Evolutionary conservation across 2,329 filamentous ascomycete species (phyloP).

Genomic region (Colletotrichum aenigma): DNA sequence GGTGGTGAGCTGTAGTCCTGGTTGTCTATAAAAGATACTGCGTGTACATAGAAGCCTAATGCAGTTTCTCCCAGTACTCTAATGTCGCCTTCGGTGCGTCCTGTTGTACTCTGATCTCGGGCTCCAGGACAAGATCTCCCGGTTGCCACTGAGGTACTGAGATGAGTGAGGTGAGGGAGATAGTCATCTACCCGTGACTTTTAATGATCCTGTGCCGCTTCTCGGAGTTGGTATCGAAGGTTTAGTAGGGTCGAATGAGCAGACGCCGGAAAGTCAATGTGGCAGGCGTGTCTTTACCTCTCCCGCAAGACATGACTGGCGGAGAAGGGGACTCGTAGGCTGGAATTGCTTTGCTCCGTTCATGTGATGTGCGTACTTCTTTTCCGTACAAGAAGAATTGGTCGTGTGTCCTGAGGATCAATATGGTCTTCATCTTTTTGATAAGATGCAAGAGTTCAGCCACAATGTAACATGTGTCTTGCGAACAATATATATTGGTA

Average conservation of each 20-base stretch:
- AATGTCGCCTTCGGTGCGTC: too few relatives aligned
- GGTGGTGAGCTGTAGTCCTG: background rate
- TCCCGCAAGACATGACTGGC: fast-evolving
- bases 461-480: too few relatives aligned
- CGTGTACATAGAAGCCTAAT: background rate
- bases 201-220: background rate
- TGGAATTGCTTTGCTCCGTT: background rate
- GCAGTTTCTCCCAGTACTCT: too few relatives aligned
- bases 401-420: background rate
- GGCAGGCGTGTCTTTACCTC: background rate
- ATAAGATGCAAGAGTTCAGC: too few relatives aligned
- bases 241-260: background rate
- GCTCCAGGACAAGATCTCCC: background rate
- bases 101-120: too few relatives aligned
- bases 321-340: background rate
- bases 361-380: background rate
- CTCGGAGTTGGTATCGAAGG: background rate
- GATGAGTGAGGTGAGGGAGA: background rate
- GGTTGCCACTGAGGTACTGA: background rate
- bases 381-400: background rate
- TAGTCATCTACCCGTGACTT: background rate
- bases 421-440: too few relatives aligned
- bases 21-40: background rate
- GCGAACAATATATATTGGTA: background rate
- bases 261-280: background rate